phyloP scores from a whole-genome alignment of 768 basidiomycete species.

The Coprinellus aureogranulatus region DNA sequence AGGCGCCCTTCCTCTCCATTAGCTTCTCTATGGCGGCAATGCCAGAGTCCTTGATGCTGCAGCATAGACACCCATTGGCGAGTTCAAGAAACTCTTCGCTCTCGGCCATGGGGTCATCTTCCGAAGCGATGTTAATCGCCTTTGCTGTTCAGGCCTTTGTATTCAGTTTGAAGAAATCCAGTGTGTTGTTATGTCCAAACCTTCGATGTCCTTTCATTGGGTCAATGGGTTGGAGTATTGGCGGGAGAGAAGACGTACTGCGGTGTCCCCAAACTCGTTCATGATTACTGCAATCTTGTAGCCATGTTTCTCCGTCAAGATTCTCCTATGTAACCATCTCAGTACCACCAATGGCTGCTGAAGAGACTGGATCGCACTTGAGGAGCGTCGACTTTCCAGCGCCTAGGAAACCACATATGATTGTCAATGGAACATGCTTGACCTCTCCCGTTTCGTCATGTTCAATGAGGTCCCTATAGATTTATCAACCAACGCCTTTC shows the following conservation, averaged over 20 bases:
- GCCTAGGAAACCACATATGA: conserved; percentile 93
- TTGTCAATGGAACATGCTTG: conserved; percentile 73
- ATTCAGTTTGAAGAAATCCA: conserved; percentile 1
- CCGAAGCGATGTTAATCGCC: conserved; percentile 77
- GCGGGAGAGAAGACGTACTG: conserved; percentile 48
- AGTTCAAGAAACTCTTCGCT: conserved; percentile 87
- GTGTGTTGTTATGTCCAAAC: conserved; percentile 43
- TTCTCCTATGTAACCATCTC: conserved; percentile 50
- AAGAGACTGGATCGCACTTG: conserved; percentile 44
- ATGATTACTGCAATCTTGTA: conserved; percentile 97
- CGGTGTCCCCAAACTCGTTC: conserved; percentile 97
- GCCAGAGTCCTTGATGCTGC: conserved; percentile 93
- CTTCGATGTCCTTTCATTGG: conserved; percentile 80
- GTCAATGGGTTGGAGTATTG: conserved; percentile 1
- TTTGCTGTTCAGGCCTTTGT: conserved; percentile 52
- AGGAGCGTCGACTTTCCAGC: conserved; percentile 93
- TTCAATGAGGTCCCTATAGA: conserved; percentile 15
- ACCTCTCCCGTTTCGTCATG: conserved; percentile 1
- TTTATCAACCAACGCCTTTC: background rate
- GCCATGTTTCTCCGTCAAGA: conserved; percentile 92
- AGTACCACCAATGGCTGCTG: background rate
- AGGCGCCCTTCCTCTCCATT: conserved; percentile 80
- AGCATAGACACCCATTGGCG: conserved; percentile 97
- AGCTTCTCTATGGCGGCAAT: conserved; percentile 91
- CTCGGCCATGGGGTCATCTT: conserved; percentile 58